Base-by-base conservation (phyloP, 441 rosid species). In the Adansonia gregorii region DNA sequence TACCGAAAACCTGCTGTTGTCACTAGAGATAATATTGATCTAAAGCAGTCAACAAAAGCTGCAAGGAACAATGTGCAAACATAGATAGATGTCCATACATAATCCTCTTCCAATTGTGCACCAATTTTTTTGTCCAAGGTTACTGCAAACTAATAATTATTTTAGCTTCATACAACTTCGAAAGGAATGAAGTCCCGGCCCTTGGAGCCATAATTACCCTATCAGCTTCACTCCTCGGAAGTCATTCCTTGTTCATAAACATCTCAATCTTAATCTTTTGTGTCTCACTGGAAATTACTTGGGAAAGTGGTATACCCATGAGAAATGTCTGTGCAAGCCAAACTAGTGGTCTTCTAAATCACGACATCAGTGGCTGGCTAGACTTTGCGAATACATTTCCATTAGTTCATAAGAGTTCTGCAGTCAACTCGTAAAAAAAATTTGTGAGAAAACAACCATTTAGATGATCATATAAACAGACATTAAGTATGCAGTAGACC, bases 61-160 rank as follows among this genome's bases (percentile, higher is more conserved):
- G 82, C 2, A 10, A 95, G 78, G 39, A 90, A 65, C 46, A 65
- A n/a, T 1, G 81, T 55, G 84, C 83, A 93, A 1, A 89, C 71
- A 48, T 84, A 82, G 27, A 94, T 46, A 0, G 95, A 85, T 20
- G 86, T 75, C 97, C 95, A 95, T 0, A 90, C 91, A 31, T 79
- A 89, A 93, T 91, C 97, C 94, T 92, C 79, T 82, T 91, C 99
- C 97, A 95, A 22, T 89, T 87, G 78, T 80, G 86, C 69, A 92
- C 76, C 49, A 93, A 24, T 68, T 85, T 78, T 87, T 88, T 95
- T 1, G 73, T 17, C 96, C 92, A 89, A 0, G 97, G 95, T 6
- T 88, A 86, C 79, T 83, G 84, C 0, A 97, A 92, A 24, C 78
- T 83, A 59, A 91, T 55, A 17, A 83, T 14, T 15, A 92, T 72